Evolutionary conservation across 2,329 filamentous ascomycete genomes (phyloP), one percentile per base, ranked within the genome.

Genomic region (Ambrosiella cleistominuta): DNA sequence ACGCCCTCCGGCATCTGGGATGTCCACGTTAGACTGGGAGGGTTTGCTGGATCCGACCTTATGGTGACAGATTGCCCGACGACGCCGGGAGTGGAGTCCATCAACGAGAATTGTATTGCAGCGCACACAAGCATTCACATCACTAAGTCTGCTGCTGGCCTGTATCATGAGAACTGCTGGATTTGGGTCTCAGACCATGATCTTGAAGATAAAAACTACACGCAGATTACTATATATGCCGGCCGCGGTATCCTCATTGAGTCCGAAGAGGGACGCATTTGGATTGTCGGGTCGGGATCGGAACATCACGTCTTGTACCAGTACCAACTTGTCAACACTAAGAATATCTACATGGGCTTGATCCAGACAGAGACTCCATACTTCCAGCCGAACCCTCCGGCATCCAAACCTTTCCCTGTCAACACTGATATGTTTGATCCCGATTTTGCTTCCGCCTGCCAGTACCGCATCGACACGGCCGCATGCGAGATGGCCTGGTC

Each of bases 1-100:
- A 47, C 63, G 57, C 73, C 75, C 12, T 71, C 71, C 7, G 81
- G 79, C 4, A 75, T 85, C 68, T 91, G 86, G 86, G 86, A 90
- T 66, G 79, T 85, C 9, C 86, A 91, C 69, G 79, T 85, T 65
- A 82, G 86, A 62, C 77, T 90, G 55, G 86, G 85, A 62, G 86
- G 86, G 2, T 81, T 80, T 56, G 78, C 81, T 1, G 85, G 85
- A 40, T 86, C 85, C 13, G 72, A 82, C 45, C 75, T 88, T 7
- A 81, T 86, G 66, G 77, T 80, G 11, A 75, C 80, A 60, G 78
- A 80, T 57, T 93, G 86, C 67, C 70, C 75, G 60, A 87, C 84
- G 68, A 66, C 71, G 52, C 66, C 73, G 4, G 57, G 62, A 6
- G 62, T 64, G 7, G 42, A 57, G 1, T 53, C 57, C 7, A 56